Conservation (phyloP, 2,329 filamentous ascomycete genomes). For the Penicillium sp. region DNA sequence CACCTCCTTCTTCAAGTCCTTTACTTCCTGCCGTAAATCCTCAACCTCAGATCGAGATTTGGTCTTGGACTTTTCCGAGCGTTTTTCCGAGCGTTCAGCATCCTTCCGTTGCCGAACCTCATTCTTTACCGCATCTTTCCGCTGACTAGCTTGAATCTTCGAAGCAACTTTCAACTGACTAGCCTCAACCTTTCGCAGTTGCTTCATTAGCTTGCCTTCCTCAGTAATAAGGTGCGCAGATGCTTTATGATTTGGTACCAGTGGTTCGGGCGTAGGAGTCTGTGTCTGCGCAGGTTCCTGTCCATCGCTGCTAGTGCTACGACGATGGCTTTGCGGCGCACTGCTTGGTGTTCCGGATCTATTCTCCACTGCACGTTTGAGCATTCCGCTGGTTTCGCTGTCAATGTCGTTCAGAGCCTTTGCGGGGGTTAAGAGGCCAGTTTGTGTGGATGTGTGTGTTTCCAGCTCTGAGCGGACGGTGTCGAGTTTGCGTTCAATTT, state of each 20-base stretch:
- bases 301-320: slow-evolving; percentile 16
- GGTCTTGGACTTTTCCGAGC: not conserved
- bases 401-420: slow-evolving; percentile 15
- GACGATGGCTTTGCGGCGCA: slow-evolving; percentile 12
- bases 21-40: slow-evolving; percentile 49
- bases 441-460: slow-evolving; percentile 20
- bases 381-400: slow-evolving; percentile 19
- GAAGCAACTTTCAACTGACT: slow-evolving; percentile 41
- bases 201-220: slow-evolving; percentile 38
- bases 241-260: slow-evolving; percentile 31
- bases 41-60: slow-evolving; percentile 46
- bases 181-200: slow-evolving; percentile 44
- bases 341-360: slow-evolving; percentile 14
- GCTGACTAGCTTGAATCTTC: slow-evolving; percentile 40
- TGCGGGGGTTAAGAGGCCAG: slow-evolving; percentile 2
- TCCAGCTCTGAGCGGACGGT: slow-evolving; percentile 36
- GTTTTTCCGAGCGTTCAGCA: not conserved
- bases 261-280: slow-evolving; percentile 12
- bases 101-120: not conserved
- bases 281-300: slow-evolving; percentile 5
- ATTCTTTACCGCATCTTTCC: slow-evolving; percentile 33
- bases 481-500: slow-evolving; percentile 40
- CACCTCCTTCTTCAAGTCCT: slow-evolving; percentile 51
- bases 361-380: slow-evolving; percentile 20
- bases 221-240: slow-evolving; percentile 31